Evolutionary conservation across 441 rosid genomes (phyloP).

Genomic region (Eutrema salsugineum): DNA sequence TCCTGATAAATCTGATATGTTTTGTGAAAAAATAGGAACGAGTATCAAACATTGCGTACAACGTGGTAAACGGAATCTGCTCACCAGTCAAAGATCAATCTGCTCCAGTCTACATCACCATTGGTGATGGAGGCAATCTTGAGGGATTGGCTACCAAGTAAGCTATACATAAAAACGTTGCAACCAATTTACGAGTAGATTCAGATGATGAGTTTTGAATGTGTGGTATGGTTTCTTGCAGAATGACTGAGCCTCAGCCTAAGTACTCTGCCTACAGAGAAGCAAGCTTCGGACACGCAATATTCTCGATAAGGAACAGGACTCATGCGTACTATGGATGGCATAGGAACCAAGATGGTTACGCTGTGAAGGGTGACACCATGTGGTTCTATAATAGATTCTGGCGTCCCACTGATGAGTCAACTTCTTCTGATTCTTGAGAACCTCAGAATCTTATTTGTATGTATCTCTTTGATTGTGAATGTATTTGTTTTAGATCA

Average conservation of each 20-base stretch:
- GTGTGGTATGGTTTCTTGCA: constrained; percentile 26
- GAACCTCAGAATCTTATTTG: neutral
- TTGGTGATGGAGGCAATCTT: constrained; percentile 82
- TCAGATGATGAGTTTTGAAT: neutral
- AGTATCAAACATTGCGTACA: constrained; percentile 73
- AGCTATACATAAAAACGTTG: neutral
- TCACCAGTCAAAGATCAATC: constrained; percentile 54
- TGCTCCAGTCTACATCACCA: constrained; percentile 76
- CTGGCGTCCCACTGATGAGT: constrained; percentile 60
- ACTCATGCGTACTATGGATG: constrained; percentile 72
- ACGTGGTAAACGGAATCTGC: constrained; percentile 53
- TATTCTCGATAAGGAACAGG: constrained; percentile 60
- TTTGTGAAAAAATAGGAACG: constrained; percentile 58
- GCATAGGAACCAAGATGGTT: constrained; percentile 88
- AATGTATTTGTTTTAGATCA: neutral
- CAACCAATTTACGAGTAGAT: neutral
- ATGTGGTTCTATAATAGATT: constrained; percentile 74
- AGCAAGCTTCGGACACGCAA: constrained; percentile 87
- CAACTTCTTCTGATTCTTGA: constrained; percentile 28
- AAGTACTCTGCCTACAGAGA: constrained; percentile 75
- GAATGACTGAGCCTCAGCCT: constrained; percentile 88
- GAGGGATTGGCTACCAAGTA: constrained; percentile 82
- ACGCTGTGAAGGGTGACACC: constrained; percentile 62
- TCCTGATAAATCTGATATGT: neutral
- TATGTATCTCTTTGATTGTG: neutral